phyloP scores from a whole-genome alignment of 768 basidiomycete genomes.

The Boletus reticulatus region DNA sequence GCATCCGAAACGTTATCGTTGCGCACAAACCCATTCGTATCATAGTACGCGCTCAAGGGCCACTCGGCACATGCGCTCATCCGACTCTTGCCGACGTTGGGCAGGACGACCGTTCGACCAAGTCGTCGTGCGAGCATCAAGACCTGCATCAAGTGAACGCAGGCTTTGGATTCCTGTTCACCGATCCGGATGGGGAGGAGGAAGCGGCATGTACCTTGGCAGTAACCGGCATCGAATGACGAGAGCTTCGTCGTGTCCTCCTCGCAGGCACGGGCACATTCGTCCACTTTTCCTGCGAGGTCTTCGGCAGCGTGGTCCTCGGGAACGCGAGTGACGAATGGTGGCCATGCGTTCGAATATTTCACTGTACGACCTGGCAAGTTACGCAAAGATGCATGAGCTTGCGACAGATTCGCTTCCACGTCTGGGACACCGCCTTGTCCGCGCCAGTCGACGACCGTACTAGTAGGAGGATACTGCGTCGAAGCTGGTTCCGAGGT shows the following conservation, averaged over 20 bases:
- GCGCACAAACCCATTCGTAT: slow-evolving; percentile 23
- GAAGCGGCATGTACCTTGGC: slow-evolving; percentile 38
- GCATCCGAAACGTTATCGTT: neutral
- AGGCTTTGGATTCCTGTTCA: slow-evolving; percentile 61
- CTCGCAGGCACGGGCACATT: too few species aligned
- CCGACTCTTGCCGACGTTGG: slow-evolving; percentile 56
- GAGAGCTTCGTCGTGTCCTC: neutral
- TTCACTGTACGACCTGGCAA: neutral
- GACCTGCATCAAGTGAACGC: slow-evolving; percentile 54
- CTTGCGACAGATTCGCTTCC: neutral
- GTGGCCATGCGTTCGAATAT: slow-evolving; percentile 26
- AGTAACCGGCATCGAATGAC: slow-evolving; percentile 22
- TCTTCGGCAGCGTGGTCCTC: slow-evolving; percentile 15
- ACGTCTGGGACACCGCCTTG: too few species aligned
- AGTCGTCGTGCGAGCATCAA: slow-evolving; percentile 45
- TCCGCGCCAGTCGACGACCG: neutral
- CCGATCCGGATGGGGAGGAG: slow-evolving; percentile 48
- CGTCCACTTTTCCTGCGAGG: neutral
- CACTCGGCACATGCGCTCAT: slow-evolving; percentile 50
- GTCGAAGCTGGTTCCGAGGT: neutral
- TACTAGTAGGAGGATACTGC: neutral
- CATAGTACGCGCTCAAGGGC: slow-evolving; percentile 52
- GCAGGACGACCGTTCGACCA: slow-evolving; percentile 58
- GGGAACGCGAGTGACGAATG: slow-evolving; percentile 35
- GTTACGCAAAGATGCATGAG: neutral